Percentiles rank a stretch among this genome's conserved stretches.
Conservation (phyloP, 208 protist species). For the Histomonas meleagridis region DNA sequence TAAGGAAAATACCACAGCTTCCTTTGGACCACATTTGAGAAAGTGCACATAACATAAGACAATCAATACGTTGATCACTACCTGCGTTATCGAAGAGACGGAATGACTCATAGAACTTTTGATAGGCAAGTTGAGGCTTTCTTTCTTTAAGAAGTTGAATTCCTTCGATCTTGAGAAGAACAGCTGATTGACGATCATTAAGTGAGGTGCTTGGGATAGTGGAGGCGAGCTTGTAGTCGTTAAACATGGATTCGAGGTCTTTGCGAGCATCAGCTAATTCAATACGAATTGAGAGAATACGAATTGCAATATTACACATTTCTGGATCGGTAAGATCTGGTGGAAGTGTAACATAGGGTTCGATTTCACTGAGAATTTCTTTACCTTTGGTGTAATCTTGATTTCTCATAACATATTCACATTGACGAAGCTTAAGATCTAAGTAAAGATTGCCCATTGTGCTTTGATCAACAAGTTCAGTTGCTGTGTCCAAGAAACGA, state of each 20-base stretch:
- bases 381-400: neutral
- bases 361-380: neutral
- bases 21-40: neutral
- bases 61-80: neutral
- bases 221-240: neutral
- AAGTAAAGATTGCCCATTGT: neutral
- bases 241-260: neutral
- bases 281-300: neutral
- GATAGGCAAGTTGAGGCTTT: neutral
- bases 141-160: neutral
- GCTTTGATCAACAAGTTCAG: neutral
- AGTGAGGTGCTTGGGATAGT: neutral
- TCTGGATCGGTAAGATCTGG: neutral
- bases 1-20: neutral
- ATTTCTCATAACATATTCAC: neutral
- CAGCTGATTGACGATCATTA: neutral
- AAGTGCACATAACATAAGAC: neutral
- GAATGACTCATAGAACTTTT: neutral
- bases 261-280: neutral
- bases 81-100: neutral
- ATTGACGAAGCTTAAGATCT: neutral
- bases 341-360: neutral
- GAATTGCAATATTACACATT: neutral
- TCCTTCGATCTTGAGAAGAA: neutral
- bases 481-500: neutral